Conservation (phyloP, 306 rosid genomes). For the Oxytropis ochrocephala region DNA sequence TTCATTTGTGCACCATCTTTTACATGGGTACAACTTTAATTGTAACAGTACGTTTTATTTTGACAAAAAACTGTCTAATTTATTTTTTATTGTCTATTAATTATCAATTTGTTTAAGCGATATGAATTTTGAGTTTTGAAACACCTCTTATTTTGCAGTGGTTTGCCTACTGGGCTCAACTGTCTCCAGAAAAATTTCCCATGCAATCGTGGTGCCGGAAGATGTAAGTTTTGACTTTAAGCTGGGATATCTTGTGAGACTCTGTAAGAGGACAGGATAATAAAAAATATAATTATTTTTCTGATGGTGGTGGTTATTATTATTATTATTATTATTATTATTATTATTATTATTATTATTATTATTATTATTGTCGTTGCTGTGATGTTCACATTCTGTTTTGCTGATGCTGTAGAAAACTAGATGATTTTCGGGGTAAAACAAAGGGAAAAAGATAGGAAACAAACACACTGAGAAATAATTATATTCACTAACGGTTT, state of each 20-base stretch:
- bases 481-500: too few relatives aligned
- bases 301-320: neutral
- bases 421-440: too few relatives aligned
- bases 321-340: too few relatives aligned
- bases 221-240: slow-evolving; percentile 45
- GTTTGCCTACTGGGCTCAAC: slow-evolving; percentile 51
- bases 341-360: too few relatives aligned
- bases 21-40: neutral
- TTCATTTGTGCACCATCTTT: neutral
- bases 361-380: too few relatives aligned
- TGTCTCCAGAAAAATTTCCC: slow-evolving; percentile 71
- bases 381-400: too few relatives aligned
- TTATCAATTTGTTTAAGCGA: neutral
- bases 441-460: neutral
- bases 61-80: neutral
- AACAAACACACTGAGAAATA: neutral
- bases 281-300: neutral
- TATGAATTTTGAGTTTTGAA: neutral
- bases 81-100: neutral
- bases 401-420: too few relatives aligned
- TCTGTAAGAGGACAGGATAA: neutral
- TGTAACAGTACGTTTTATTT: neutral
- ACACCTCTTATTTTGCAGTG: slow-evolving; percentile 34
- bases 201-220: slow-evolving; percentile 47
- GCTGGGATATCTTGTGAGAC: neutral